phyloP scores from a whole-genome alignment of 208 protist species.

The Entamoeba histolytica region DNA sequence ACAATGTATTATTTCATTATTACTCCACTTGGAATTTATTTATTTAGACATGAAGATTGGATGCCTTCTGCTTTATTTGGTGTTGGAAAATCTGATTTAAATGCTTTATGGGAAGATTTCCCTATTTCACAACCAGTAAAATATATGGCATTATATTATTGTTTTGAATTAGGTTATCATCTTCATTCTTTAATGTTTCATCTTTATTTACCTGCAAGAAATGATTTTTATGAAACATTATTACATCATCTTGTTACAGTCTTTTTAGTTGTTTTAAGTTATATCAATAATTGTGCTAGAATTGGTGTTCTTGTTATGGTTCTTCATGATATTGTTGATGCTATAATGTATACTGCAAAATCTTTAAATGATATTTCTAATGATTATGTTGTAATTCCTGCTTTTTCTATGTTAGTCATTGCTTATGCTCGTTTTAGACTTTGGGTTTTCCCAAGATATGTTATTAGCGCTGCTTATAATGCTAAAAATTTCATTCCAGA shows the following conservation, averaged over 20 bases:
- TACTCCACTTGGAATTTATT: neutral
- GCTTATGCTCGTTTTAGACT: neutral
- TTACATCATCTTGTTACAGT: neutral
- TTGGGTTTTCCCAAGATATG: neutral
- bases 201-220: neutral
- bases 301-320: neutral
- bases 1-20: neutral
- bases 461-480: neutral
- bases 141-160: neutral
- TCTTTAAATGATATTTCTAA: neutral
- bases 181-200: neutral
- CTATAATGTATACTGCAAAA: neutral
- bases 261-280: neutral
- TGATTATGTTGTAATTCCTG: neutral
- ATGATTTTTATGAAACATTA: neutral
- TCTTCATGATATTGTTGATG: neutral
- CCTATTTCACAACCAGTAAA: neutral
- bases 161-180: neutral
- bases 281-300: neutral
- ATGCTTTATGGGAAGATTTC: neutral
- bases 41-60: neutral
- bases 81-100: neutral
- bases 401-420: neutral
- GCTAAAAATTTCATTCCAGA: neutral
- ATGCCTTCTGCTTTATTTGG: neutral